phyloP scores from a whole-genome alignment of 2,329 filamentous ascomycete genomes.

The Talaromyces piceae region DNA sequence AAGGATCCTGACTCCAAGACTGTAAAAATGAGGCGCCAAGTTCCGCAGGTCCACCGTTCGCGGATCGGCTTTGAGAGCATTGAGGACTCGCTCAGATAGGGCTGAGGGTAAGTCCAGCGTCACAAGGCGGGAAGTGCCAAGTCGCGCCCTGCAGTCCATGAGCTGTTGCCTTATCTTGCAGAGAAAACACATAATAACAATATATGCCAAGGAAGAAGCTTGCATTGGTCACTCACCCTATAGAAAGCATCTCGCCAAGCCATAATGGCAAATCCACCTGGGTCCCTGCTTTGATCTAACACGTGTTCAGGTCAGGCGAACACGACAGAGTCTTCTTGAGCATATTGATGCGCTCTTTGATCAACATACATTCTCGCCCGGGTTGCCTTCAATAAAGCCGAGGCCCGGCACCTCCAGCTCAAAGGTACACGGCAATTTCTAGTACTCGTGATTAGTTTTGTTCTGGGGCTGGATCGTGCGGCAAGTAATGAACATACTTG shows the following conservation, averaged over 20 bases:
- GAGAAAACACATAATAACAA: too few relatives aligned
- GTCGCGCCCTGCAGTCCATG: constrained; percentile 27
- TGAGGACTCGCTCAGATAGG: constrained; percentile 70
- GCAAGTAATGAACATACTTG: constrained; percentile 23
- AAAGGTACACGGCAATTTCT: constrained; percentile 96
- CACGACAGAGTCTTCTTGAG: neutral
- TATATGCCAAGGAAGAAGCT: too few relatives aligned
- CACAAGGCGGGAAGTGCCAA: constrained; percentile 53
- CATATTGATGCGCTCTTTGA: neutral
- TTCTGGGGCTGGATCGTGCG: too few relatives aligned
- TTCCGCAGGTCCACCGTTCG: constrained; percentile 76
- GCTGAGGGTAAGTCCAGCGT: constrained; percentile 75
- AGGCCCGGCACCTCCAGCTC: constrained; percentile 81
- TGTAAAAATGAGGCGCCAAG: constrained; percentile 81
- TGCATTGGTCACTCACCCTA: constrained; percentile 30
- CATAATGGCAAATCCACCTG: constrained; percentile 80
- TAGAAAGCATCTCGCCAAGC: constrained; percentile 80
- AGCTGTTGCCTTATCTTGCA: neutral
- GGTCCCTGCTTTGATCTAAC: constrained; percentile 75
- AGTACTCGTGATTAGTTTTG: neutral
- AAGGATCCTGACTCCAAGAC: constrained; percentile 73
- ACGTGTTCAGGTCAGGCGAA: neutral
- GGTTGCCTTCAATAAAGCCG: constrained; percentile 82
- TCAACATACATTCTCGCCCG: constrained; percentile 47
- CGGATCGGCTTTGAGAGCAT: constrained; percentile 85